Conservation (phyloP, 768 basidiomycete genomes). For the Leccinellum luteum region DNA sequence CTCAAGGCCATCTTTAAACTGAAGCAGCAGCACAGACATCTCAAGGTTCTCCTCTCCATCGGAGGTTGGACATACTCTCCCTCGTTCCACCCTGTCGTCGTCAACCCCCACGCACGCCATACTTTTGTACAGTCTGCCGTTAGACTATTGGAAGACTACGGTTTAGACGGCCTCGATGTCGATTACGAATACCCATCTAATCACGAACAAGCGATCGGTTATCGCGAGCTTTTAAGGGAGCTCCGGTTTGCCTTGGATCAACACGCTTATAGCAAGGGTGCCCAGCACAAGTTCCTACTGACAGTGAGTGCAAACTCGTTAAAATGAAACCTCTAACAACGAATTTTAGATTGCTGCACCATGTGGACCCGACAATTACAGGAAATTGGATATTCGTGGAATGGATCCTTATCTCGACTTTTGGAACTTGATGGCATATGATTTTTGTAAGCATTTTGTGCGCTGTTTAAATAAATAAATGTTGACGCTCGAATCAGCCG, state of each 20-base stretch:
- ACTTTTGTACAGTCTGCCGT: slow-evolving; percentile 83
- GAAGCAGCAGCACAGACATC: slow-evolving; percentile 80
- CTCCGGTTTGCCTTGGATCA: slow-evolving; percentile 72
- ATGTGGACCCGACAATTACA: slow-evolving; percentile 84
- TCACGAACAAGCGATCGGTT: slow-evolving; percentile 75
- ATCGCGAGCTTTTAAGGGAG: slow-evolving; percentile 76
- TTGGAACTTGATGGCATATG: slow-evolving; percentile 98
- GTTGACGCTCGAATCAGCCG: slow-evolving; percentile 44
- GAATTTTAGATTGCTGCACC: slow-evolving; percentile 78
- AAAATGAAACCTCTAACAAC: not conserved
- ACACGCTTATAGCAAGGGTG: slow-evolving; percentile 63
- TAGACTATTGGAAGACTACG: slow-evolving; percentile 83
- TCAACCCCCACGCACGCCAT: slow-evolving; percentile 55
- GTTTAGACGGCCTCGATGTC: slow-evolving; percentile 87
- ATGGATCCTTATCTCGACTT: slow-evolving; percentile 92
- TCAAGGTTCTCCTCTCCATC: slow-evolving; percentile 83
- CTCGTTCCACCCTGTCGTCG: slow-evolving; percentile 80
- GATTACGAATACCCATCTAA: slow-evolving; percentile 93
- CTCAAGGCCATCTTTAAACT: slow-evolving; percentile 90
- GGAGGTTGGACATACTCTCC: slow-evolving; percentile 96
- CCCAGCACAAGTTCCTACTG: slow-evolving; percentile 63
- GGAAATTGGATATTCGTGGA: slow-evolving; percentile 70
- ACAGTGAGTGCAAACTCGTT: slow-evolving; percentile 51
- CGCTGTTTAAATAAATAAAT: slow-evolving; percentile 1
- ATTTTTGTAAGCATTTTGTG: slow-evolving; percentile 55